A percentile compares a stretch with the other conserved stretches of the same genome.
phyloP scores from a whole-genome alignment of 2,329 filamentous ascomycete species.

The Nakataea oryzae region DNA sequence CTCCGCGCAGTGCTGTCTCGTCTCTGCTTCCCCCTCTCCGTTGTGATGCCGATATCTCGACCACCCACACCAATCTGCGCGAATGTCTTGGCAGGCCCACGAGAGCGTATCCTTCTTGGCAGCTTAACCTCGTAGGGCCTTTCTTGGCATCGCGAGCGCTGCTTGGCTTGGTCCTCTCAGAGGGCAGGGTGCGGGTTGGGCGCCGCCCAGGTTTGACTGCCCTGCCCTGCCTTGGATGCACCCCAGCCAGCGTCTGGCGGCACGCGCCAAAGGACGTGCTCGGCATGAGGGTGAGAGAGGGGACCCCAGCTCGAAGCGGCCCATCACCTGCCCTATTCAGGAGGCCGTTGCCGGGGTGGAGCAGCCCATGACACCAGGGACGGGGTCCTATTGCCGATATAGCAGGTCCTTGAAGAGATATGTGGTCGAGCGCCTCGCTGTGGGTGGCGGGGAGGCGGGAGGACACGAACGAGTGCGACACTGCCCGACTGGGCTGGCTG shows the following conservation, averaged over 20 bases:
- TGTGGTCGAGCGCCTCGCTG: background rate
- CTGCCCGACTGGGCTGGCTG: background rate
- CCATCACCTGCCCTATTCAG: background rate
- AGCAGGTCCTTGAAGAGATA: background rate
- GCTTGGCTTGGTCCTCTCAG: background rate
- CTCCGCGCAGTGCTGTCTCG: background rate
- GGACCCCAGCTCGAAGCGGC: background rate
- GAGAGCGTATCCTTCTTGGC: background rate
- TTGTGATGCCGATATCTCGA: background rate
- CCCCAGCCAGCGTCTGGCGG: too few species aligned
- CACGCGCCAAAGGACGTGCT: background rate
- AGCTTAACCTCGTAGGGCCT: background rate
- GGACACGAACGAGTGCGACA: too few species aligned
- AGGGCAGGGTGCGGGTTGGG: background rate
- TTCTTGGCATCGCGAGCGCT: background rate
- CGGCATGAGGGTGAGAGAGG: too few species aligned
- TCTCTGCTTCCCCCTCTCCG: background rate
- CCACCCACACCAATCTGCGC: background rate
- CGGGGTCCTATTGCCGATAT: background rate
- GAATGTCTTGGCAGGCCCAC: background rate
- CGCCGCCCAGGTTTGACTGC: background rate
- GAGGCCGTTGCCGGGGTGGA: background rate
- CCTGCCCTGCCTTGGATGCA: background rate
- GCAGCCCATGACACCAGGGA: background rate
- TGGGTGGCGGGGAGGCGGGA: too few species aligned